A percentile compares a stretch with the other conserved stretches of the same genome.
Conservation (phyloP, 1,139 yeast genomes). For the Lodderomyces beijingensis region DNA sequence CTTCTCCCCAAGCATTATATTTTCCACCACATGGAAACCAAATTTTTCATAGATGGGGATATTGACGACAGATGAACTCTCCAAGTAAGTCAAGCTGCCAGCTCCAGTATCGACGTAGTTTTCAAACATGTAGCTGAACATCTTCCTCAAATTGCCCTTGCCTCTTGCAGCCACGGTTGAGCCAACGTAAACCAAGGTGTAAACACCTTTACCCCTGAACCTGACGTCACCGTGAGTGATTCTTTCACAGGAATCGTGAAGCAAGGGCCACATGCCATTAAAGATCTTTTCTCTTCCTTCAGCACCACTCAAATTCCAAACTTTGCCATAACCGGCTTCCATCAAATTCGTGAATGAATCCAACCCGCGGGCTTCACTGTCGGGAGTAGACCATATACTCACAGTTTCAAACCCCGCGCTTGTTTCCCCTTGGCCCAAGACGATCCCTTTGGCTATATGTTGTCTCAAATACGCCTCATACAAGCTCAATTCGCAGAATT, state of each 20-base stretch:
- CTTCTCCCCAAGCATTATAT: slow-evolving; percentile 46
- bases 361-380: slow-evolving; percentile 38
- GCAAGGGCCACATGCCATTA: slow-evolving; percentile 51
- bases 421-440: slow-evolving; percentile 43
- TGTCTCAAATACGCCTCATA: slow-evolving; percentile 57
- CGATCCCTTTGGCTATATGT: slow-evolving; percentile 54
- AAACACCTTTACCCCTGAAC: slow-evolving; percentile 38
- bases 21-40: slow-evolving; percentile 50
- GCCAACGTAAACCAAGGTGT: slow-evolving; percentile 61
- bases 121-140: slow-evolving; percentile 53
- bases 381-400: slow-evolving; percentile 60
- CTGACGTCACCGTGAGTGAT: slow-evolving; percentile 30
- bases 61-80: slow-evolving; percentile 50
- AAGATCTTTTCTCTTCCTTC: slow-evolving; percentile 54
- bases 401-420: slow-evolving; percentile 56
- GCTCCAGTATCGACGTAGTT: slow-evolving; percentile 47
- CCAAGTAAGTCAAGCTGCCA: slow-evolving; percentile 48
- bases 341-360: slow-evolving; percentile 48
- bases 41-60: slow-evolving; percentile 56
- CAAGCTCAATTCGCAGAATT: slow-evolving; percentile 41
- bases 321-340: slow-evolving; percentile 54
- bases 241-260: slow-evolving; percentile 48
- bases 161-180: slow-evolving; percentile 58
- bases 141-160: slow-evolving; percentile 59
- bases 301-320: slow-evolving; percentile 48